phyloP scores from a whole-genome alignment of 2,329 filamentous ascomycete species.

The Fusarium subtropicale region DNA sequence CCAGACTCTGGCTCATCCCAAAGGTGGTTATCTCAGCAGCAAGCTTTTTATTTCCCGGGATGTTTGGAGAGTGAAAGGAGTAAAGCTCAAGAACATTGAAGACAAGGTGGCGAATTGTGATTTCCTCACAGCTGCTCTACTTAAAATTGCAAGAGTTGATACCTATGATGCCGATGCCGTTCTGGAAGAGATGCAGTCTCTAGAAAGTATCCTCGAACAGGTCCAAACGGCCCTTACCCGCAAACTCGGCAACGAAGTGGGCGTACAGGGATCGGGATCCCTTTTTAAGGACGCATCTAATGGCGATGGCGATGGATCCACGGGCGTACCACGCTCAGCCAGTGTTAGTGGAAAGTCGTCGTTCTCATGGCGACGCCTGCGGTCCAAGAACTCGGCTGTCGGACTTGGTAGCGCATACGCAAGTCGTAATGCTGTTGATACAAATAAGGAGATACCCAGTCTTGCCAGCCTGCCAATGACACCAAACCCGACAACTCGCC shows the following conservation, averaged over 20 bases:
- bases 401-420: constrained; percentile 65
- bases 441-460: constrained; percentile 57
- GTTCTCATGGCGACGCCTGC: constrained; percentile 89
- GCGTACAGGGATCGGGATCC: constrained; percentile 76
- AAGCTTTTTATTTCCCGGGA: constrained; percentile 93
- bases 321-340: constrained; percentile 62
- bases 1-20: constrained; percentile 89
- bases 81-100: constrained; percentile 90
- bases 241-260: constrained; percentile 93
- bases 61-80: constrained; percentile 92
- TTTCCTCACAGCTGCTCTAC: constrained; percentile 85
- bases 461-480: constrained; percentile 85
- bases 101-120: constrained; percentile 96
- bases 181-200: constrained; percentile 90
- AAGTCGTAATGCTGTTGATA: constrained; percentile 44
- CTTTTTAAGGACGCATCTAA: constrained; percentile 78
- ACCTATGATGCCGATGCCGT: constrained; percentile 92
- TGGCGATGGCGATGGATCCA: constrained; percentile 58
- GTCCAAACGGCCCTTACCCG: constrained; percentile 81
- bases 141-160: constrained; percentile 85
- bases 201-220: constrained; percentile 88
- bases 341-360: constrained; percentile 78
- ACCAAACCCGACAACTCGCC: constrained; percentile 70
- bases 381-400: constrained; percentile 86
- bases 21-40: constrained; percentile 90